phyloP scores from a whole-genome alignment of 345 rosid species.

The Mallotus nudiflorus region DNA sequence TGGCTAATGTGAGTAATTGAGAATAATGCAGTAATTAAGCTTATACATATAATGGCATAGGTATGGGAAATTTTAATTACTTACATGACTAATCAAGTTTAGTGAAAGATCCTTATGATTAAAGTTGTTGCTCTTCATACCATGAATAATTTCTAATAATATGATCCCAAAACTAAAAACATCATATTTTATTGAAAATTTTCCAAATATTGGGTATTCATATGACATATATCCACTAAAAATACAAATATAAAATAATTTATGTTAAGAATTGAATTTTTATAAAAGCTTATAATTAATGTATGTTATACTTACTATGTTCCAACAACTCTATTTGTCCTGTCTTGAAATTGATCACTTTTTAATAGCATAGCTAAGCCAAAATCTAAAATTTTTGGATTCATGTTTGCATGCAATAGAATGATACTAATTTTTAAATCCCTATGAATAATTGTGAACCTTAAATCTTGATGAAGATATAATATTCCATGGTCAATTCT shows the following conservation, averaged over 20 bases:
- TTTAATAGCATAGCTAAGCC: constrained; percentile 10
- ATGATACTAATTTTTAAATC: constrained; percentile 4
- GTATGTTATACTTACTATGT: constrained; percentile 13
- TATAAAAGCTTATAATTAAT: too few species aligned
- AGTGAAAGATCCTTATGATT: not conserved
- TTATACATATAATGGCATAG: too few species aligned
- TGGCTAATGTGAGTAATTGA: too few species aligned
- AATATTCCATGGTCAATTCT: constrained; percentile 5
- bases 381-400: constrained; percentile 20
- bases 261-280: too few species aligned
- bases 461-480: constrained; percentile 13
- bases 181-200: constrained; percentile 15
- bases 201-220: constrained; percentile 7
- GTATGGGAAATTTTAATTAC: not conserved
- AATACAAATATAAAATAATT: too few species aligned
- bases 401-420: constrained; percentile 10
- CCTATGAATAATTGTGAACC: not conserved
- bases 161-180: constrained; percentile 19
- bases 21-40: too few species aligned
- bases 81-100: constrained; percentile 7
- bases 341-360: not conserved
- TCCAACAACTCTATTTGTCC: constrained; percentile 11
- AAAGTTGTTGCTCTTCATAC: constrained; percentile 11
- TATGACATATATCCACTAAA: constrained; percentile 20
- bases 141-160: not conserved